A percentile compares a stretch with the other conserved stretches of the same genome.
phyloP scores from a whole-genome alignment of 2,329 filamentous ascomycete species.

The Leptographium procerum region DNA sequence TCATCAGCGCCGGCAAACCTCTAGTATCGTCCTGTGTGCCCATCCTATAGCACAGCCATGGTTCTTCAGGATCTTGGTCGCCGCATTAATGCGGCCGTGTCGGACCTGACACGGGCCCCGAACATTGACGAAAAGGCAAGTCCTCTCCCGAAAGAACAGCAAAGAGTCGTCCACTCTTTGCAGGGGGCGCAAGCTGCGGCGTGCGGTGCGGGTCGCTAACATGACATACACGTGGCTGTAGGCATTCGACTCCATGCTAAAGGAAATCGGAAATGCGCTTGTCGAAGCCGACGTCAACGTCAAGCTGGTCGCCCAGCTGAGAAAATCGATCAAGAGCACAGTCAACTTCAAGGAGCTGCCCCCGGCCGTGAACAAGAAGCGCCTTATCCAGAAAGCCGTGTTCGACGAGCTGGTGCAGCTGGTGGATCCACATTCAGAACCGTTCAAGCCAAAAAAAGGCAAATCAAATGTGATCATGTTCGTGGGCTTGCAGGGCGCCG shows the following conservation, averaged over 20 bases:
- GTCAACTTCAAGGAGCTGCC: slow-evolving; percentile 95
- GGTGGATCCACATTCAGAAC: slow-evolving; percentile 88
- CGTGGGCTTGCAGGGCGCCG: slow-evolving; percentile 91
- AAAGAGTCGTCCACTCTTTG: neutral
- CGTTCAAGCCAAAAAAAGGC: slow-evolving; percentile 95
- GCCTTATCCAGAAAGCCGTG: slow-evolving; percentile 92
- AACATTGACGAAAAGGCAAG: slow-evolving; percentile 91
- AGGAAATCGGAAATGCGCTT: slow-evolving; percentile 92
- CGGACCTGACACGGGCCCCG: slow-evolving; percentile 79
- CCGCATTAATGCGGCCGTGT: slow-evolving; percentile 95
- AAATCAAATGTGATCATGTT: slow-evolving; percentile 99
- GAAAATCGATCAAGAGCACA: slow-evolving; percentile 79
- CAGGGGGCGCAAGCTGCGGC: neutral
- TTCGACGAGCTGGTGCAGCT: slow-evolving; percentile 94
- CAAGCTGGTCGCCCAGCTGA: slow-evolving; percentile 77
- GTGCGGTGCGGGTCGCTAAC: neutral
- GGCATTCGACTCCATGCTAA: slow-evolving; percentile 97
- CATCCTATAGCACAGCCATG: slow-evolving; percentile 41
- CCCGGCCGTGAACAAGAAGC: slow-evolving; percentile 92
- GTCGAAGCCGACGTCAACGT: slow-evolving; percentile 97
- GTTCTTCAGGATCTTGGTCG: slow-evolving; percentile 98
- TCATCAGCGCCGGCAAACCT: neutral
- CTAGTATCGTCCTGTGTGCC: neutral
- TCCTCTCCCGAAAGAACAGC: neutral
- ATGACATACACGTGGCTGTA: slow-evolving; percentile 21